phyloP scores from a whole-genome alignment of 192 early-diverging fungal genomes.

The Lobosporangium transversale region DNA sequence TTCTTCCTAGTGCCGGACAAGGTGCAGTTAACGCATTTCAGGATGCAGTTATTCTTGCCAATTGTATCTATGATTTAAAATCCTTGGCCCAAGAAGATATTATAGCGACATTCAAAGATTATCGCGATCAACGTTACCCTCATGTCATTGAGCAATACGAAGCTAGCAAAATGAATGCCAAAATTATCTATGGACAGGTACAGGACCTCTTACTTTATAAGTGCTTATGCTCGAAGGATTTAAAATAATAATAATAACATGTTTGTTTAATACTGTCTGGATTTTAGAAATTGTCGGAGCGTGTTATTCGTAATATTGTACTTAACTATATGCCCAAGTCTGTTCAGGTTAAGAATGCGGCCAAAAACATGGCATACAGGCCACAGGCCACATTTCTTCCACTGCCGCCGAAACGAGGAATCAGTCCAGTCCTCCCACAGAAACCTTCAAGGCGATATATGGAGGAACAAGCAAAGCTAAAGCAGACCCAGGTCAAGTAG shows the following conservation, averaged over 20 bases:
- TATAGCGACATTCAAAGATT: not conserved
- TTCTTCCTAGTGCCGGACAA: conserved; percentile 5
- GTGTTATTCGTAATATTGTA: not conserved
- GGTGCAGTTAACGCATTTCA: not conserved
- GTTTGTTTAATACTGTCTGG: no score
- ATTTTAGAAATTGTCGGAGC: not conserved
- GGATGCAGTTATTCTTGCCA: not conserved
- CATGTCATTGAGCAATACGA: conserved; percentile 1
- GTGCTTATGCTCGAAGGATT: not conserved
- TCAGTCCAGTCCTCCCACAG: conserved; percentile 1
- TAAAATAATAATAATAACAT: no score
- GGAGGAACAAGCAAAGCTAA: conserved; percentile 3
- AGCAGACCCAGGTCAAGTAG: no score
- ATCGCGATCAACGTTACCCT: not conserved
- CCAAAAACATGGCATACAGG: not conserved
- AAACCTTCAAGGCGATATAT: conserved; percentile 18
- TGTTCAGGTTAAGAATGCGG: not conserved
- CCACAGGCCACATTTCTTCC: conserved; percentile 5
- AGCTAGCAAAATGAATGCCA: not conserved
- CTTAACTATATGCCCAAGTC: conserved; percentile 12
- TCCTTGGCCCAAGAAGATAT: not conserved
- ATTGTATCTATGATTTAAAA: conserved; percentile 5
- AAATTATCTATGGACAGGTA: conserved; percentile 5
- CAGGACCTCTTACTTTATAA: not conserved
- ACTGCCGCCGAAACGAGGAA: conserved; percentile 2